phyloP scores from a whole-genome alignment of 208 protist species.

The Crithidia mellificae region DNA sequence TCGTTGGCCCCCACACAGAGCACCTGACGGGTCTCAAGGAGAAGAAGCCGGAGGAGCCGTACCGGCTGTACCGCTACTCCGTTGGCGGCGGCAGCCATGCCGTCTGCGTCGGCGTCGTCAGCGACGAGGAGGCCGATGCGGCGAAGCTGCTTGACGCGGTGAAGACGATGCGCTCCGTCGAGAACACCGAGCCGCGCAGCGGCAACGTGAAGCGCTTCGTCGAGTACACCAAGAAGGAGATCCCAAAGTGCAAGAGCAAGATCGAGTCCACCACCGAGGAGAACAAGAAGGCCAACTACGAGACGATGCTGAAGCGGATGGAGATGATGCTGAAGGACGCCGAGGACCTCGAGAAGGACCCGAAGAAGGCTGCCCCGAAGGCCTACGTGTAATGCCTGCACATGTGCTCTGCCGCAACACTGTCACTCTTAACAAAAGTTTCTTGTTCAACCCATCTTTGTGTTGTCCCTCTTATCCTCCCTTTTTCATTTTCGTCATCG shows the following conservation, averaged over 20 bases:
- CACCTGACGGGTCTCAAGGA: conserved; percentile 51
- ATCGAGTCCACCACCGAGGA: conserved; percentile 36
- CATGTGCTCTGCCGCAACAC: too few relatives aligned
- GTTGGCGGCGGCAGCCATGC: conserved; percentile 62
- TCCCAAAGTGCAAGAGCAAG: conserved; percentile 52
- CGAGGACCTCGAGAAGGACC: conserved; percentile 48
- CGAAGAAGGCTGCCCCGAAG: conserved; percentile 46
- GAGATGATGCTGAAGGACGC: conserved; percentile 82
- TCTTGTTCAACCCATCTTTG: too few relatives aligned
- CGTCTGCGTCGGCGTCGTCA: conserved; percentile 42
- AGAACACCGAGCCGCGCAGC: conserved; percentile 71
- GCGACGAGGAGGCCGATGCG: conserved; percentile 37
- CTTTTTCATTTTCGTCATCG: conserved; percentile 6
- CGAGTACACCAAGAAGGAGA: conserved; percentile 69
- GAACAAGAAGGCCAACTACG: conserved; percentile 42
- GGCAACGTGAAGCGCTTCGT: conserved; percentile 81
- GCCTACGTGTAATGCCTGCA: conserved; percentile 49
- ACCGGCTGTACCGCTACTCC: conserved; percentile 66
- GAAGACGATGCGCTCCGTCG: conserved; percentile 44
- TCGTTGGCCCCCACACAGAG: conserved; percentile 48
- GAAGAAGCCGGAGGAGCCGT: conserved; percentile 51
- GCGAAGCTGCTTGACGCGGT: conserved; percentile 33
- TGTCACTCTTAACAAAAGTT: too few relatives aligned
- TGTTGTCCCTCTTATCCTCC: not conserved
- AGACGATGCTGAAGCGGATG: conserved; percentile 58